phyloP scores from a whole-genome alignment of 805 yeast species.

The Komagataella pseudopastoris region DNA sequence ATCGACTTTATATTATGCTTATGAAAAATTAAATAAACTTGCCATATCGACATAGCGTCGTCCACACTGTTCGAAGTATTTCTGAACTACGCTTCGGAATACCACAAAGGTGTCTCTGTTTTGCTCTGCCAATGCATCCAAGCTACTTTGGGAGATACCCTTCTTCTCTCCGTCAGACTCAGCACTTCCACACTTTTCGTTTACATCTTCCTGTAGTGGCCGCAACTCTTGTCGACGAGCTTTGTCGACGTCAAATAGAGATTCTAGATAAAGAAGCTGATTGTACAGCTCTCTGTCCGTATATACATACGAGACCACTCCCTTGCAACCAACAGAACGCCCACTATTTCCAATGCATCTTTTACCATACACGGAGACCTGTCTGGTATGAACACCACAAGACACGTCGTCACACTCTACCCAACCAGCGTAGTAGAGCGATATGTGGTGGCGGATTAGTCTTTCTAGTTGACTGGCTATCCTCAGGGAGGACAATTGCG shows the following conservation, averaged over 20 bases:
- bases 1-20: neutral
- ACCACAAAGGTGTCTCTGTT: constrained; percentile 48
- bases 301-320: constrained; percentile 68
- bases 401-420: constrained; percentile 72
- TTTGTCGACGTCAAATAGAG: constrained; percentile 72
- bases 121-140: constrained; percentile 68
- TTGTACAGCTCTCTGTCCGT: constrained; percentile 73
- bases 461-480: constrained; percentile 64
- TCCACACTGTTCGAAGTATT: constrained; percentile 71
- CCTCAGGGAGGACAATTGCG: constrained; percentile 33
- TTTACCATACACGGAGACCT: constrained; percentile 79
- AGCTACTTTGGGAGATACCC: constrained; percentile 31
- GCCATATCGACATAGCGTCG: constrained; percentile 83
- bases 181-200: constrained; percentile 7
- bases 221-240: constrained; percentile 45
- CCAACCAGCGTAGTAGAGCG: constrained; percentile 80
- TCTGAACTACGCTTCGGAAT: constrained; percentile 46
- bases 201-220: constrained; percentile 22
- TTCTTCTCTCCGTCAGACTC: neutral
- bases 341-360: constrained; percentile 64
- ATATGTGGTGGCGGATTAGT: constrained; percentile 55
- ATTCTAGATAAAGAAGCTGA: constrained; percentile 67
- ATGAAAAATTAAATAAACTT: constrained; percentile 56
- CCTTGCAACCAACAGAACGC: constrained; percentile 54
- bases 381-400: constrained; percentile 71